Evolutionary conservation across 441 rosid genomes (phyloP).

Genomic region (Theobroma grandiflorum): DNA sequence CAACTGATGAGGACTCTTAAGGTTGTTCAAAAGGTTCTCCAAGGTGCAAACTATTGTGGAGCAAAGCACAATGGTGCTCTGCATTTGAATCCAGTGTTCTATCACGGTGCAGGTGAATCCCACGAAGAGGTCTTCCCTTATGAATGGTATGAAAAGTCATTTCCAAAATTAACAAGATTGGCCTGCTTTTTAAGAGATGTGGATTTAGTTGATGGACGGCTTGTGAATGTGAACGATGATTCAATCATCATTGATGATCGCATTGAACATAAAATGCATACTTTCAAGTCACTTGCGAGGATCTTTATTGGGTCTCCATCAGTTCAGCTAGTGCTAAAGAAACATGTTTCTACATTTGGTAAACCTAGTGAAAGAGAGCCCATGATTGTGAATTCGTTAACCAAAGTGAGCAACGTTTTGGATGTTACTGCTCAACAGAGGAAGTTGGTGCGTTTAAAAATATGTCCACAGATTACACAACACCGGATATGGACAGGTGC

Average conservation of each 20-base stretch:
- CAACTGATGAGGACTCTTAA: background rate
- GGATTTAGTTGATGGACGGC: conserved; percentile 68
- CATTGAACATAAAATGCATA: conserved; percentile 52
- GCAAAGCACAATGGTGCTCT: conserved; percentile 25
- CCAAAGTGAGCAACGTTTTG: conserved; percentile 61
- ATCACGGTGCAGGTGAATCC: conserved; percentile 51
- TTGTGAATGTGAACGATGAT: conserved; percentile 56
- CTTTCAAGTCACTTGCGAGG: conserved; percentile 70
- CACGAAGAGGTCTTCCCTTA: conserved; percentile 44
- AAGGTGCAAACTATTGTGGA: conserved; percentile 26
- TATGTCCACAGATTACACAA: conserved; percentile 76
- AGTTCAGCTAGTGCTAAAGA: conserved; percentile 54
- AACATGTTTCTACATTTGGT: conserved; percentile 33
- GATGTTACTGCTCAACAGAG: conserved; percentile 72
- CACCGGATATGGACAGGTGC: conserved; percentile 73
- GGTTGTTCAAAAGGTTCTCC: conserved; percentile 7
- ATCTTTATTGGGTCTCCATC: conserved; percentile 70
- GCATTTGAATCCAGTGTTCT: conserved; percentile 39
- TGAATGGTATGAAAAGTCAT: conserved; percentile 58
- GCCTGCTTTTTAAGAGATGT: conserved; percentile 49
- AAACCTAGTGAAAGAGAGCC: conserved; percentile 62
- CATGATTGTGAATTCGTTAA: conserved; percentile 60
- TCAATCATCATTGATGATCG: conserved; percentile 50
- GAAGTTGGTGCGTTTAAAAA: conserved; percentile 62
- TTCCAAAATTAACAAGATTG: conserved; percentile 55